Evolutionary conservation across 768 basidiomycete genomes (phyloP).

Genomic region (Nevesoporus exiguus): DNA sequence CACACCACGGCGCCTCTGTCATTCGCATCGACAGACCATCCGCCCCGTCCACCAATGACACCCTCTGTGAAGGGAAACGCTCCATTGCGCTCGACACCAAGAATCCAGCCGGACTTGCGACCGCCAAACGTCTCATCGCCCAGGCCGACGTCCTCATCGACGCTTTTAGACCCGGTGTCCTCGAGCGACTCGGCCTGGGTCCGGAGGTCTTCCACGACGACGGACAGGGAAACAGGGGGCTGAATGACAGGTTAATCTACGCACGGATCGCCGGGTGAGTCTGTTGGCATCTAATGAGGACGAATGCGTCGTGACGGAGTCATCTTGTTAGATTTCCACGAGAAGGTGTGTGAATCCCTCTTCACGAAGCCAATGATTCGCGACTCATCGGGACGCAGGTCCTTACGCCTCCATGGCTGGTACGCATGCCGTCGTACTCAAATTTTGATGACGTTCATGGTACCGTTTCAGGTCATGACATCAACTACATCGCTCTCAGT

Average conservation of each 20-base stretch:
- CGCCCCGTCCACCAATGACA: slow-evolving; percentile 39
- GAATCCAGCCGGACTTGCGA: slow-evolving; percentile 49
- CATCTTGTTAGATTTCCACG: slow-evolving; percentile 50
- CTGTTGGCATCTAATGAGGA: neutral
- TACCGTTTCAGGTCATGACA: slow-evolving; percentile 61
- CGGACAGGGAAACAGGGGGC: slow-evolving; percentile 37
- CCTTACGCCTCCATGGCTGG: slow-evolving; percentile 76
- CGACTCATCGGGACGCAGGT: slow-evolving; percentile 40
- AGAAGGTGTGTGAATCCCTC: slow-evolving; percentile 40
- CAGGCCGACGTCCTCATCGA: slow-evolving; percentile 81
- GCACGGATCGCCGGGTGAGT: slow-evolving; percentile 73
- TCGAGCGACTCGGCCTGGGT: slow-evolving; percentile 74
- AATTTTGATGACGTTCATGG: neutral
- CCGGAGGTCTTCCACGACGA: slow-evolving; percentile 74
- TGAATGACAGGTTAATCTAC: slow-evolving; percentile 65
- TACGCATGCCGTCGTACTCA: slow-evolving; percentile 27
- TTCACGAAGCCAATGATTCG: slow-evolving; percentile 1
- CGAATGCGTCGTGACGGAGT: neutral
- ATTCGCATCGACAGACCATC: slow-evolving; percentile 68
- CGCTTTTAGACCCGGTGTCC: slow-evolving; percentile 78
- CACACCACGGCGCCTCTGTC: slow-evolving; percentile 78
- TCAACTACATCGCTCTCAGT: slow-evolving; percentile 80
- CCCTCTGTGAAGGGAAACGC: slow-evolving; percentile 69
- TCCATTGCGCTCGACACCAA: slow-evolving; percentile 74
- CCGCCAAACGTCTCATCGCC: slow-evolving; percentile 55